Conservation (phyloP, 2,329 filamentous ascomycete species). For the Botrytis sinoallii region DNA sequence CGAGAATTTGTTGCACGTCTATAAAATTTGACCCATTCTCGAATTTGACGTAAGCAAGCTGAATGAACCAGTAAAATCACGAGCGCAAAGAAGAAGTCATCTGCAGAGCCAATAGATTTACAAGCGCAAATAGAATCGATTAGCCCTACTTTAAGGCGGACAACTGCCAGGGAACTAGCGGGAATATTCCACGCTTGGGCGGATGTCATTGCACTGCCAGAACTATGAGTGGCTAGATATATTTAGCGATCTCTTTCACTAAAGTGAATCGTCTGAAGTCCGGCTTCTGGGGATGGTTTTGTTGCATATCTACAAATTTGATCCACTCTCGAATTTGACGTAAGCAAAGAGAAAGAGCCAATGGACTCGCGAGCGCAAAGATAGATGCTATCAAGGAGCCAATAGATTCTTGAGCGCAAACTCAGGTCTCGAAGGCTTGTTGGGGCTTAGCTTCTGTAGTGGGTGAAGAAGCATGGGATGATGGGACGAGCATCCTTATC, state of each 20-base stretch:
- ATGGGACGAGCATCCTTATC: neutral
- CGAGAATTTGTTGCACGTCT: neutral
- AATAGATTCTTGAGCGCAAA: neutral
- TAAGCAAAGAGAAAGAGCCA: neutral
- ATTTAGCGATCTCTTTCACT: no score
- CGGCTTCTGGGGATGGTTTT: neutral
- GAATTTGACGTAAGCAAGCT: slow-evolving; percentile 6
- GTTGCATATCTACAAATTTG: neutral
- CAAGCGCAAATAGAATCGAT: neutral
- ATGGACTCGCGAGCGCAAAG: neutral
- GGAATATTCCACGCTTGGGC: neutral
- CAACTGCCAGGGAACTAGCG: no score
- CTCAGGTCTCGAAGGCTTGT: neutral
- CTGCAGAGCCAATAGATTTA: neutral
- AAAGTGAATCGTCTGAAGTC: neutral
- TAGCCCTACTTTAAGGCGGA: neutral
- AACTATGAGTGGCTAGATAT: neutral
- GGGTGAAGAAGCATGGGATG: neutral
- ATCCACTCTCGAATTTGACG: neutral
- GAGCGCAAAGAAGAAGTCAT: neutral
- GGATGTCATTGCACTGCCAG: rapidly evolving
- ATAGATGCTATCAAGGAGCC: no score
- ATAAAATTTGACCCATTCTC: neutral
- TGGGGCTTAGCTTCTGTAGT: neutral
- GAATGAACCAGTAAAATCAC: neutral